A percentile compares a stretch with the other conserved stretches of the same genome.
Conservation (phyloP, 2,329 filamentous ascomycete genomes). For the Sporothrix pallida region DNA sequence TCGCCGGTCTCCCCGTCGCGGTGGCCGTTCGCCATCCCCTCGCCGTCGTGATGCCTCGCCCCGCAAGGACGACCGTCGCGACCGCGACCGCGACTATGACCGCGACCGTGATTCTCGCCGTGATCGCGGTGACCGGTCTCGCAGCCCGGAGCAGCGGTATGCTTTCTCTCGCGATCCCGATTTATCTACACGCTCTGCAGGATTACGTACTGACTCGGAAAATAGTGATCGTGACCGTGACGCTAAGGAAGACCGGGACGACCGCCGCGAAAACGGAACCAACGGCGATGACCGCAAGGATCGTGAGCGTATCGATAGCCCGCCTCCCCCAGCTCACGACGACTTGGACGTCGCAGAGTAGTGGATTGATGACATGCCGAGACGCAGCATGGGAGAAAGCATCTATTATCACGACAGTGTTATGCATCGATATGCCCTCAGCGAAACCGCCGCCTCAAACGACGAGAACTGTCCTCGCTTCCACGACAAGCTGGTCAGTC, state of each 20-base stretch:
- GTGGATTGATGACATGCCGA: slow-evolving; percentile 21
- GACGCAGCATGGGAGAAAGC: slow-evolving; percentile 3
- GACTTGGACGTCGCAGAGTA: slow-evolving; percentile 94
- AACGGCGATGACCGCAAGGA: slow-evolving; percentile 88
- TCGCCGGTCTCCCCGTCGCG: slow-evolving; percentile 67
- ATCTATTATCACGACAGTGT: background rate
- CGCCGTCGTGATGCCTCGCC: slow-evolving; percentile 85
- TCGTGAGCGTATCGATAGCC: slow-evolving; percentile 63
- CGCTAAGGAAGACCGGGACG: slow-evolving; percentile 72
- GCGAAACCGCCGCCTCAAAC: background rate
- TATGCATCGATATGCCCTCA: background rate
- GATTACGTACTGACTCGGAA: slow-evolving; percentile 49
- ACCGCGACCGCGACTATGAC: slow-evolving; percentile 75
- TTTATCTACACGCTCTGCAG: slow-evolving; percentile 30
- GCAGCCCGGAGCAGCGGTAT: slow-evolving; percentile 69
- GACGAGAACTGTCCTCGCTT: background rate
- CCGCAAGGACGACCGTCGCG: slow-evolving; percentile 84
- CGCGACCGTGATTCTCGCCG: slow-evolving; percentile 72
- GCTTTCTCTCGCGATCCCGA: slow-evolving; percentile 27
- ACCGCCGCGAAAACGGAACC: slow-evolving; percentile 73
- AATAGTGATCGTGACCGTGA: slow-evolving; percentile 65
- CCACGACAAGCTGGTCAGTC: slow-evolving; percentile 1
- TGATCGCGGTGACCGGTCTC: slow-evolving; percentile 74
- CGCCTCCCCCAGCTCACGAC: slow-evolving; percentile 83
- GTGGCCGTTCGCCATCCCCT: slow-evolving; percentile 75